Evolutionary conservation across 768 basidiomycete genomes (phyloP).

Genomic region (Suillus placidus): DNA sequence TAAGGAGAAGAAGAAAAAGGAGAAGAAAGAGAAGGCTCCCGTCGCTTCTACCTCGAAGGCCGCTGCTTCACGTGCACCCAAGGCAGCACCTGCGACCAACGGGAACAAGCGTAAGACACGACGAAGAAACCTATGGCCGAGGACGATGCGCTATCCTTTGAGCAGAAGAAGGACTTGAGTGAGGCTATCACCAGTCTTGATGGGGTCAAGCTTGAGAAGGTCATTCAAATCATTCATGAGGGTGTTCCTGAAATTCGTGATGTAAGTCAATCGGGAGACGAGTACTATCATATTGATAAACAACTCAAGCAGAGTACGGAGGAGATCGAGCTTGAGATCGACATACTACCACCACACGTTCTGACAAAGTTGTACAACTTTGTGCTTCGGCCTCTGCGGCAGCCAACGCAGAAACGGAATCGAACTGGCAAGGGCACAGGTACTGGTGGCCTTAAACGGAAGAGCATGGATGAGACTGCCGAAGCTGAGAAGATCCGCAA

Average conservation of each 20-base stretch:
- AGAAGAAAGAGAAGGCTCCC: slow-evolving; percentile 59
- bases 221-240: slow-evolving; percentile 94
- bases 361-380: slow-evolving; percentile 95
- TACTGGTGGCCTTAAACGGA: slow-evolving; percentile 88
- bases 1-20: slow-evolving; percentile 74
- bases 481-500: slow-evolving; percentile 94
- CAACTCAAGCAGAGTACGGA: slow-evolving; percentile 75
- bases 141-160: slow-evolving; percentile 86
- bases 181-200: slow-evolving; percentile 90
- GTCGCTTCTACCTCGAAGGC: slow-evolving; percentile 69
- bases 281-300: slow-evolving; percentile 20
- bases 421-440: slow-evolving; percentile 78
- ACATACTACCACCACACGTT: slow-evolving; percentile 81
- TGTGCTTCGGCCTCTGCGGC: slow-evolving; percentile 79
- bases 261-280: slow-evolving; percentile 52
- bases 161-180: slow-evolving; percentile 98
- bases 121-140: slow-evolving; percentile 69
- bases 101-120: slow-evolving; percentile 54
- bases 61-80: slow-evolving; percentile 48
- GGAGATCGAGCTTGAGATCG: slow-evolving; percentile 99
- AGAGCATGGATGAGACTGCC: slow-evolving; percentile 96
- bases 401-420: slow-evolving; percentile 65
- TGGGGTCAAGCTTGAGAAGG: slow-evolving; percentile 80
- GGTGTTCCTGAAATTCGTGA: slow-evolving; percentile 92
- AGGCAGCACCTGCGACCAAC: slow-evolving; percentile 40